Conservation (phyloP, 2,329 filamentous ascomycete genomes). For the Escovopsis sp. region DNA sequence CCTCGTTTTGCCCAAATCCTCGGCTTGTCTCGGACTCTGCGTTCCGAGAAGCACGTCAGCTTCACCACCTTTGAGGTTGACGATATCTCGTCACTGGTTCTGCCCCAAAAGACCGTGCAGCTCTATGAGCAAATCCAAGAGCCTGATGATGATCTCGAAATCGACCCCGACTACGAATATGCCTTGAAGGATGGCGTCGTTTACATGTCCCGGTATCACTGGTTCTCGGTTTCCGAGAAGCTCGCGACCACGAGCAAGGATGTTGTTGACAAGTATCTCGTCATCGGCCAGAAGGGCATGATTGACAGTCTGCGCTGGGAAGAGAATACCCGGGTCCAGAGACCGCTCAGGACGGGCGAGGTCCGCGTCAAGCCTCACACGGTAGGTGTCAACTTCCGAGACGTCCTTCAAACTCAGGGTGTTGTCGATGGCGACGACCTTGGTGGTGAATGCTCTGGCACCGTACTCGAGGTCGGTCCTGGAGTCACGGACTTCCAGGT, state of each 20-base stretch:
- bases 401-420: background rate
- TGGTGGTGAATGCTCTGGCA: background rate
- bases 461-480: background rate
- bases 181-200: slow-evolving; percentile 13
- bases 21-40: slow-evolving; percentile 1
- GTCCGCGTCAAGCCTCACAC: background rate
- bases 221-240: slow-evolving; percentile 6
- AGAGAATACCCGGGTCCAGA: background rate
- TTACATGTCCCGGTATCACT: slow-evolving; percentile 14
- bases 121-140: background rate
- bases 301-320: slow-evolving; percentile 1
- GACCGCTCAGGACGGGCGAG: background rate
- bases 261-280: background rate
- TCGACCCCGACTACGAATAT: slow-evolving; percentile 13
- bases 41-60: slow-evolving; percentile 6
- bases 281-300: slow-evolving; percentile 1
- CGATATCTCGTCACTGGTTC: background rate
- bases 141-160: background rate
- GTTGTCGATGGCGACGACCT: background rate
- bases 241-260: background rate
- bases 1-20: slow-evolving; percentile 2
- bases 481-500: background rate
- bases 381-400: background rate
- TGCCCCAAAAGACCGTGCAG: background rate
- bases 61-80: slow-evolving; percentile 15